These are phyloP conservation scores for Rhytidhysteron rufulum DNA, from an alignment of 2,329 filamentous ascomycete genomes.

Conservation along the genomic window DNA sequence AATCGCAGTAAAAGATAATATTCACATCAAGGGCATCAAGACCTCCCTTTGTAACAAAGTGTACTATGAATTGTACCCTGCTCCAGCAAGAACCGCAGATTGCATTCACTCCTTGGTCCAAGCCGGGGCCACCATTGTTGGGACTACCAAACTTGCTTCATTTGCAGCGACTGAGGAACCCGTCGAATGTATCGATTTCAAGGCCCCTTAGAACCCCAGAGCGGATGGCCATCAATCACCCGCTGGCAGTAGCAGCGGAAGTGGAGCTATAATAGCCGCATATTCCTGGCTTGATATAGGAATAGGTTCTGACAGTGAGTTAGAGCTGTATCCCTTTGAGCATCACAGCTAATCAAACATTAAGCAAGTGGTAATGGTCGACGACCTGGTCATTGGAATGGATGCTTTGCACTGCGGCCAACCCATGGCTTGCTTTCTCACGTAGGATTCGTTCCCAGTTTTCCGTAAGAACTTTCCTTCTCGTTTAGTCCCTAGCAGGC, in stretches of 20 bases:
- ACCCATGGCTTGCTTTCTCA: conserved; percentile 6
- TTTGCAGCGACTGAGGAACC: conserved; percentile 26
- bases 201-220: conserved; percentile 38
- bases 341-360: background rate
- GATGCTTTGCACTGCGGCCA: conserved; percentile 14
- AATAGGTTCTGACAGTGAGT: conserved; percentile 36
- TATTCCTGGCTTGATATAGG: conserved; percentile 43
- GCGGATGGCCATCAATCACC: conserved; percentile 5
- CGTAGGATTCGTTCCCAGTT: conserved; percentile 11
- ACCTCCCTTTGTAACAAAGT: conserved; percentile 4
- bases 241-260: conserved; percentile 18
- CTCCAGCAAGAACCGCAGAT: background rate
- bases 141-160: conserved; percentile 48
- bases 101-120: conserved; percentile 3
- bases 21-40: conserved; percentile 3
- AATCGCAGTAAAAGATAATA: conserved; percentile 5
- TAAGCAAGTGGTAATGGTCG: conserved; percentile 15
- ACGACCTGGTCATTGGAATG: conserved; percentile 15
- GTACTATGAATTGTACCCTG: conserved; percentile 1
- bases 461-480: conserved; percentile 1
- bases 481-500: background rate
- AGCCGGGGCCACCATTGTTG: conserved; percentile 38
- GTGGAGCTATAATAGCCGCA: conserved; percentile 28
- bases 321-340: background rate
- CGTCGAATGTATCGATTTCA: conserved; percentile 6